A percentile compares a stretch with the other conserved stretches of the same genome.
Evolutionary conservation across 805 yeast species (phyloP).

Genomic region (Wickerhamiella domercqiae): DNA sequence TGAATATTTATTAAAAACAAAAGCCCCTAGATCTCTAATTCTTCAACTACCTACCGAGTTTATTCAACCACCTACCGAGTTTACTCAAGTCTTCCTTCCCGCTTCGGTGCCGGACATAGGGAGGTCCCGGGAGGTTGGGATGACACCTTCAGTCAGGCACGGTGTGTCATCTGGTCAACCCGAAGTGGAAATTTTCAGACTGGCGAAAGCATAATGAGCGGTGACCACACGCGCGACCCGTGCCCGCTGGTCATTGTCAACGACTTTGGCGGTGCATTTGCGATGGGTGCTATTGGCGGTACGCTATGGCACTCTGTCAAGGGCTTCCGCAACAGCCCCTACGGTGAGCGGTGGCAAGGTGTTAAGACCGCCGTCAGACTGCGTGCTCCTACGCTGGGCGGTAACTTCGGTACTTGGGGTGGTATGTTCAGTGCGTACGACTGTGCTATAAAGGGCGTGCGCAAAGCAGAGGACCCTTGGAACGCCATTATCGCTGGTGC

Average conservation of each 20-base stretch:
- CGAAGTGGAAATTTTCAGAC: not conserved
- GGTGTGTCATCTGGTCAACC: too few species aligned
- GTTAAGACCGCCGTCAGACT: constrained; percentile 82
- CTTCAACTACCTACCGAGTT: too few species aligned
- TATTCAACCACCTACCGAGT: too few species aligned
- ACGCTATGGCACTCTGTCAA: constrained; percentile 97
- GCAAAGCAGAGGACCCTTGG: constrained; percentile 98
- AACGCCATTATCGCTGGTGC: constrained; percentile 96
- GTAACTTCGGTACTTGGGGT: constrained; percentile 99
- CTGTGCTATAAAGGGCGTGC: constrained; percentile 85
- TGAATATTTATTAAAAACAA: too few species aligned
- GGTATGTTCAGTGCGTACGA: constrained; percentile 92
- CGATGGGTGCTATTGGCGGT: constrained; percentile 99
- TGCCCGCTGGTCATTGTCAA: constrained; percentile 92
- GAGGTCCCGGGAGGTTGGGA: too few species aligned
- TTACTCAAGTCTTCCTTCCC: too few species aligned
- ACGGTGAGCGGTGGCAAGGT: constrained; percentile 85
- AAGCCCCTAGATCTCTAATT: too few species aligned
- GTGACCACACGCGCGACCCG: constrained; percentile 98
- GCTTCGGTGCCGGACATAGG: too few species aligned
- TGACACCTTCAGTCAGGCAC: too few species aligned
- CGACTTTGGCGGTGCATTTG: constrained; percentile 98
- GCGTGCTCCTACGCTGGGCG: constrained; percentile 97
- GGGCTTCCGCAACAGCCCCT: constrained; percentile 95
- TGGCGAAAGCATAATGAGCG: constrained; percentile 20